Conservation (phyloP, 1,284 basidiomycete species). For the Phenoliferia sp. region DNA sequence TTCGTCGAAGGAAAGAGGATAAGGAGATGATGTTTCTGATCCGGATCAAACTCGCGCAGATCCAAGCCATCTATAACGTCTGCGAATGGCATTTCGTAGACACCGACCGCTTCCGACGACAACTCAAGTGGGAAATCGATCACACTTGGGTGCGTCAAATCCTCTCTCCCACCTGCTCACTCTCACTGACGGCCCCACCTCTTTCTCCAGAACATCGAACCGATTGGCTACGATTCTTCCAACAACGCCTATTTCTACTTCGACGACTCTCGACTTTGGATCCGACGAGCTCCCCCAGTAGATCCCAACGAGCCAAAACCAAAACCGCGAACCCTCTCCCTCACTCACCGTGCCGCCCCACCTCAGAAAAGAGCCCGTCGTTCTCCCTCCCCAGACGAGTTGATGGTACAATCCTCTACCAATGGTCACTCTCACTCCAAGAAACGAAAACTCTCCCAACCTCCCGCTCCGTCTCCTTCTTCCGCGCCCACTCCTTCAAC, state of each 20-base stretch:
- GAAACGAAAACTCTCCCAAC: too few relatives aligned
- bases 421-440: too few relatives aligned
- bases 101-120: constrained; percentile 49
- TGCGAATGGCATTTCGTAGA: constrained; percentile 54
- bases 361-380: too few relatives aligned
- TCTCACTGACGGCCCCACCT: neutral
- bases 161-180: neutral
- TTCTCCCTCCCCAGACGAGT: too few relatives aligned
- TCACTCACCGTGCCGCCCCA: too few relatives aligned
- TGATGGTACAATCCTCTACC: too few relatives aligned
- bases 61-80: constrained; percentile 46
- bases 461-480: neutral
- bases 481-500: constrained; percentile 37
- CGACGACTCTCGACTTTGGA: constrained; percentile 82
- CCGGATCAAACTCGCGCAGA: constrained; percentile 27
- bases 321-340: too few relatives aligned
- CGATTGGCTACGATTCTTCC: constrained; percentile 76
- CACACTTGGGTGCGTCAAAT: constrained; percentile 39
- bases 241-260: constrained; percentile 84
- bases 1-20: neutral
- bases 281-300: constrained; percentile 51
- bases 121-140: constrained; percentile 39
- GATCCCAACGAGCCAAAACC: neutral
- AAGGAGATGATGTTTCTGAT: neutral
- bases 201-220: constrained; percentile 64